Conservation (phyloP, 2,329 filamentous ascomycete genomes). For the Ophiocordyceps camponoti-floridani region DNA sequence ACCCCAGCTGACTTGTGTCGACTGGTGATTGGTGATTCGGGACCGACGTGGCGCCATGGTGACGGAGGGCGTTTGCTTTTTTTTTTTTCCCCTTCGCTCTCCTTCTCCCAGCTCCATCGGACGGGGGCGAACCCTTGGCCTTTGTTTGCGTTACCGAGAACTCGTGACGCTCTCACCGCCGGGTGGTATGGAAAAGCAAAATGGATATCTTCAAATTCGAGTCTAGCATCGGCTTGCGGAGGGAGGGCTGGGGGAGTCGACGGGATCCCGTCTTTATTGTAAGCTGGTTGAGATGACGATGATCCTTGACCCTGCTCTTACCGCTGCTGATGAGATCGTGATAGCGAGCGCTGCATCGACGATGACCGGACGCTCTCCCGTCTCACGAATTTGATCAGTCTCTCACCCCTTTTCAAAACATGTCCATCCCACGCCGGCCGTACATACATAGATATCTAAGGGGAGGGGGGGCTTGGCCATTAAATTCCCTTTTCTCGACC, state of each 20-base stretch:
- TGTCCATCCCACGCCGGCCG: background rate
- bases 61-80: background rate
- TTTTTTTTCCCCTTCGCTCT: background rate
- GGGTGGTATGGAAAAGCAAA: background rate
- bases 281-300: background rate
- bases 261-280: too few relatives aligned
- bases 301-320: background rate
- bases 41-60: background rate
- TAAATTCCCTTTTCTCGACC: too few relatives aligned
- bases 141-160: background rate
- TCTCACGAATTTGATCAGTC: background rate
- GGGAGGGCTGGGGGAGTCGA: background rate
- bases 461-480: too few relatives aligned
- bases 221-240: background rate
- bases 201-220: background rate
- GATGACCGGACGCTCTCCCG: slow-evolving; percentile 1
- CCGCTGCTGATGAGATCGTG: slow-evolving; percentile 1
- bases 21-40: background rate
- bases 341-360: slow-evolving; percentile 4
- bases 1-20: background rate
- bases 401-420: background rate
- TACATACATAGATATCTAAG: too few relatives aligned
- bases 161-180: background rate
- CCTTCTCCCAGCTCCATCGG: background rate
- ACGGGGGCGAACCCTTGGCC: background rate